phyloP scores from a whole-genome alignment of 768 basidiomycete species.

The Strobilomyces echinocephalus region DNA sequence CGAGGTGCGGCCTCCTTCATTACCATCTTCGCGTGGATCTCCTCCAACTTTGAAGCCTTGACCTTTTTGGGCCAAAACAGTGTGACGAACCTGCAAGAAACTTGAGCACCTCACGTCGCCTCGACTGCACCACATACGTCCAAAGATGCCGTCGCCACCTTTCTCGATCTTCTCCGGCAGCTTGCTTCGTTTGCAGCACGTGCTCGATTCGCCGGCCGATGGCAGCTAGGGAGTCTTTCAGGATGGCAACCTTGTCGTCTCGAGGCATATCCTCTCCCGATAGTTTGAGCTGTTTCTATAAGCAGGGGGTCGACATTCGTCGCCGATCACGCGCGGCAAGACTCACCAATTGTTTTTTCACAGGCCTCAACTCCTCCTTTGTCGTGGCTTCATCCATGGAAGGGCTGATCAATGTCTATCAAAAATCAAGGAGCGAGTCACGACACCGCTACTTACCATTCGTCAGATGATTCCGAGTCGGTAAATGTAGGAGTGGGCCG shows the following conservation, averaged over 20 bases:
- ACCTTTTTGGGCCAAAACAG: slow-evolving; percentile 98
- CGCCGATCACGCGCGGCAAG: background rate
- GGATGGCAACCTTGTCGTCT: slow-evolving; percentile 92
- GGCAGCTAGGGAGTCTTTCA: slow-evolving; percentile 92
- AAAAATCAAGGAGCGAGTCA: slow-evolving; percentile 1
- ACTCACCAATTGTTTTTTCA: slow-evolving; percentile 90
- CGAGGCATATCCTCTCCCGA: slow-evolving; percentile 91
- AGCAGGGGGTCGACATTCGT: slow-evolving; percentile 3
- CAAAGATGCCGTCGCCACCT: slow-evolving; percentile 93
- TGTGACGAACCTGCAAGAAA: slow-evolving; percentile 71
- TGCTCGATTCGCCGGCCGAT: slow-evolving; percentile 90
- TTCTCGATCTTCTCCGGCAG: slow-evolving; percentile 75
- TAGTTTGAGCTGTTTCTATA: slow-evolving; percentile 89
- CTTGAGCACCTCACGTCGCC: slow-evolving; percentile 9
- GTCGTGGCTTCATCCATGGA: slow-evolving; percentile 94
- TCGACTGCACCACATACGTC: slow-evolving; percentile 61
- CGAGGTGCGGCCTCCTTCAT: slow-evolving; percentile 76
- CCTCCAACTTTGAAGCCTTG: slow-evolving; percentile 86
- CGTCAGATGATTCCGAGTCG: slow-evolving; percentile 88
- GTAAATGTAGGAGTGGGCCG: slow-evolving; percentile 96
- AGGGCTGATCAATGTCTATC: slow-evolving; percentile 45
- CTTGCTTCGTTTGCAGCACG: slow-evolving; percentile 71
- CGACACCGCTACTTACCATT: slow-evolving; percentile 59
- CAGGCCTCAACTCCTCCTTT: slow-evolving; percentile 93
- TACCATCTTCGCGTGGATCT: slow-evolving; percentile 95